phyloP scores from a whole-genome alignment of 2,329 filamentous ascomycete species.

The Ampelomyces quisqualis region DNA sequence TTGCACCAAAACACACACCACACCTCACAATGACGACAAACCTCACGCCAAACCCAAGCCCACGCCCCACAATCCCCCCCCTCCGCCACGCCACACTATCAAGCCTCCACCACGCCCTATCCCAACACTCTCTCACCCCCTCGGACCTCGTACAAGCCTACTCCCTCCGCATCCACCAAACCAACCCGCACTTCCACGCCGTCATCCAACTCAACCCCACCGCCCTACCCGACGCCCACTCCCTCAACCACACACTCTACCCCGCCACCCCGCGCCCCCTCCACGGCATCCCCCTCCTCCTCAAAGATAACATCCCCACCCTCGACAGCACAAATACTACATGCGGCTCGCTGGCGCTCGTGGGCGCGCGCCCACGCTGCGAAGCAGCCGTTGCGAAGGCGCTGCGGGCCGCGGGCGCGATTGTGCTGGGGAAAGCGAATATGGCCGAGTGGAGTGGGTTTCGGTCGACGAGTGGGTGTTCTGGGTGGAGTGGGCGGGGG shows the following conservation, averaged over 20 bases:
- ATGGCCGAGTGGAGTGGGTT: constrained; percentile 63
- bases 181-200: constrained; percentile 59
- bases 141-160: constrained; percentile 53
- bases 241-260: constrained; percentile 47
- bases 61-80: background rate
- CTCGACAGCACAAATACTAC: constrained; percentile 15
- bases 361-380: constrained; percentile 55
- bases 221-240: constrained; percentile 50
- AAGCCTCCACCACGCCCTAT: background rate
- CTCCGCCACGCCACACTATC: constrained; percentile 1
- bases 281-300: constrained; percentile 61
- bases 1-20: no score
- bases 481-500: constrained; percentile 63
- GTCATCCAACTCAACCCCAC: constrained; percentile 54
- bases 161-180: constrained; percentile 56
- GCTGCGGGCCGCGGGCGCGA: constrained; percentile 57
- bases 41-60: no score
- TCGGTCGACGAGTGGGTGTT: constrained; percentile 54
- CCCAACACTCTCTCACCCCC: background rate
- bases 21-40: no score
- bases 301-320: constrained; percentile 65
- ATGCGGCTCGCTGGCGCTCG: constrained; percentile 61
- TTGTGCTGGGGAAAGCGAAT: constrained; percentile 65
- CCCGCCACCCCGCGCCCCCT: constrained; percentile 51
- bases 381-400: constrained; percentile 61